Percentiles rank a stretch among this genome's conserved stretches.
phyloP scores from a whole-genome alignment of 1,284 basidiomycete genomes.

The Heterobasidion parviporum region DNA sequence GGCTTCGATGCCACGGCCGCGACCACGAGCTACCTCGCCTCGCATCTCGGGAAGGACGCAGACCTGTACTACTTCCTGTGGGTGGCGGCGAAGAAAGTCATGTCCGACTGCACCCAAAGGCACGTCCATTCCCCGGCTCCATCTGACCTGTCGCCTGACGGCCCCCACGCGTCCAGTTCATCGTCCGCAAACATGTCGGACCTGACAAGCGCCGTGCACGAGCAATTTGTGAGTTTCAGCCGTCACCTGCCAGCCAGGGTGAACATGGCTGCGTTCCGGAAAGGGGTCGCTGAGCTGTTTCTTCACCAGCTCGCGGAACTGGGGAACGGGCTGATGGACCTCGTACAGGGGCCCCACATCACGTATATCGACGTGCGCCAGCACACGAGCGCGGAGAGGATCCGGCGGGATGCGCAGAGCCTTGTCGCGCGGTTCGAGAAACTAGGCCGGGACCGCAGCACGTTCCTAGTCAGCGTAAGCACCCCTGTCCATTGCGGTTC shows the following conservation, averaged over 20 bases:
- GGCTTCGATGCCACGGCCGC: constrained; percentile 3
- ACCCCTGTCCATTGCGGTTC: too few species aligned
- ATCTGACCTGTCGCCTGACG: too few species aligned
- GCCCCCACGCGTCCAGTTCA: too few species aligned
- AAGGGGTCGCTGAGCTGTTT: neutral
- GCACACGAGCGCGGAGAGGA: constrained; percentile 23
- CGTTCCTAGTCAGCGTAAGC: constrained; percentile 45
- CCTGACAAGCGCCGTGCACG: constrained; percentile 4
- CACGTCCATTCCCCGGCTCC: too few species aligned
- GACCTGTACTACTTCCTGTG: constrained; percentile 11
- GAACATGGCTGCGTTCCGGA: constrained; percentile 9
- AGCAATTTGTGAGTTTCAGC: constrained; percentile 11
- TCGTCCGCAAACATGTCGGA: too few species aligned
- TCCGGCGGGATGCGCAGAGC: constrained; percentile 32
- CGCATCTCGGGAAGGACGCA: constrained; percentile 2
- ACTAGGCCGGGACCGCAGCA: constrained; percentile 28
- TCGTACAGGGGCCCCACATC: constrained; percentile 36
- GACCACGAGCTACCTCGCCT: neutral
- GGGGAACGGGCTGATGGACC: constrained; percentile 32
- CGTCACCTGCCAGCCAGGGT: constrained; percentile 7
- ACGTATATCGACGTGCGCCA: constrained; percentile 42
- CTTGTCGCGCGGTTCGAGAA: constrained; percentile 32
- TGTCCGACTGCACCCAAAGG: too few species aligned
- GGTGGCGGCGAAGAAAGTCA: constrained; percentile 10
- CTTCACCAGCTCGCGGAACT: constrained; percentile 39